phyloP scores from a whole-genome alignment of 768 basidiomycete species.

The Lactifluus hygrophoroides region DNA sequence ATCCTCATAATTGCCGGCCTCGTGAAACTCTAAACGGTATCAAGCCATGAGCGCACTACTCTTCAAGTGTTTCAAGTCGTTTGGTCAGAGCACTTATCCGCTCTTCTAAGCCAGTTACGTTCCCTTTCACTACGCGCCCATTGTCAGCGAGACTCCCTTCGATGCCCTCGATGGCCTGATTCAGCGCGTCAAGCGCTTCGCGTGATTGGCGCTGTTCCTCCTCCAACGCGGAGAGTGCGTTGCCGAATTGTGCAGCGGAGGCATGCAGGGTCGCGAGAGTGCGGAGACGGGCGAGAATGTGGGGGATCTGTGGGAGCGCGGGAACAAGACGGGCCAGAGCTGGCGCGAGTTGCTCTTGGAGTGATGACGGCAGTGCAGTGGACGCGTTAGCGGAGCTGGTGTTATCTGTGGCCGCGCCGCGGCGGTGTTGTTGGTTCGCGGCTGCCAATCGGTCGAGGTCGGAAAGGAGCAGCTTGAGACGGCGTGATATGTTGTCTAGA shows the following conservation, averaged over 20 bases:
- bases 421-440: conserved; percentile 30
- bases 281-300: conserved; percentile 81
- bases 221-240: conserved; percentile 55
- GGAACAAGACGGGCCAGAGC: conserved; percentile 63
- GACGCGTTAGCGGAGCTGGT: conserved; percentile 8
- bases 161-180: conserved; percentile 58
- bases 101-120: conserved; percentile 62
- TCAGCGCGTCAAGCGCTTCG: conserved; percentile 58
- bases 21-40: background rate
- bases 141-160: conserved; percentile 75
- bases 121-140: conserved; percentile 56
- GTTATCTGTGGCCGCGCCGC: conserved; percentile 24
- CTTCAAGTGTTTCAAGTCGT: conserved; percentile 33
- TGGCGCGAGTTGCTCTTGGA: conserved; percentile 58
- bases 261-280: conserved; percentile 78
- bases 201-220: conserved; percentile 60
- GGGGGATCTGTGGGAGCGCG: conserved; percentile 73
- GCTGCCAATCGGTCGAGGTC: conserved; percentile 79
- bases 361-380: conserved; percentile 24
- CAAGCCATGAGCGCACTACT: background rate
- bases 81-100: conserved; percentile 41
- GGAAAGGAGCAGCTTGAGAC: conserved; percentile 84
- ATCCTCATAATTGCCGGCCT: background rate
- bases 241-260: conserved; percentile 70
- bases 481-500: conserved; percentile 89